Conservation (phyloP, 2,329 filamentous ascomycete species). For the Pseudonectria foliicola region DNA sequence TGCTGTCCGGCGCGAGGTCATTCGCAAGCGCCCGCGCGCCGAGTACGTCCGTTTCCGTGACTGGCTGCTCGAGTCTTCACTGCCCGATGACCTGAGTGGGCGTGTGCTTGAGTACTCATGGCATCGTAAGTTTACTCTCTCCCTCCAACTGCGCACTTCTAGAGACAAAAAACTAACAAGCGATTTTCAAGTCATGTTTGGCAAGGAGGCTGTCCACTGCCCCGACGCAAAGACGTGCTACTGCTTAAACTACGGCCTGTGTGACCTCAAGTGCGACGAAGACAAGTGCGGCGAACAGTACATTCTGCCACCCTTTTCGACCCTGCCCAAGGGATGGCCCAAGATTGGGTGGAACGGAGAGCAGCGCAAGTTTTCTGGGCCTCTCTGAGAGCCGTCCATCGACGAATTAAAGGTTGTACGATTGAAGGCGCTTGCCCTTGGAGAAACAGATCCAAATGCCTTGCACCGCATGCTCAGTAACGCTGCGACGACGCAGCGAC, state of each 20-base stretch:
- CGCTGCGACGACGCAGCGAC: too few relatives aligned
- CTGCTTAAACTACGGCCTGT: conserved; percentile 59
- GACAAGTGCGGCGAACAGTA: conserved; percentile 51
- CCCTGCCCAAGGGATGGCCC: conserved; percentile 57
- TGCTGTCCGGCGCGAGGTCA: conserved; percentile 47
- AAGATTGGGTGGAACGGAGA: conserved; percentile 21
- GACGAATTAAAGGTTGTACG: background rate
- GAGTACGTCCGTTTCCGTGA: conserved; percentile 51
- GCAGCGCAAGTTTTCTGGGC: conserved; percentile 19
- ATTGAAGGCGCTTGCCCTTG: background rate
- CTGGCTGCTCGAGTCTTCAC: conserved; percentile 51
- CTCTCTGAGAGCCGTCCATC: conserved; percentile 10
- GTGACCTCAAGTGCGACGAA: conserved; percentile 35
- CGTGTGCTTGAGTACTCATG: conserved; percentile 59
- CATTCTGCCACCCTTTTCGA: conserved; percentile 48
- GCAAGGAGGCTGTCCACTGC: conserved; percentile 51
- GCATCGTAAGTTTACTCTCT: conserved; percentile 45
- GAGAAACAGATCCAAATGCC: too few relatives aligned
- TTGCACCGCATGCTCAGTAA: too few relatives aligned
- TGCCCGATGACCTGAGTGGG: conserved; percentile 49
- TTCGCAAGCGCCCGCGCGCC: conserved; percentile 38
- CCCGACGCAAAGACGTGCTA: conserved; percentile 56
- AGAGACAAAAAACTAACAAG: conserved; percentile 8
- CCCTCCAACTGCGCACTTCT: background rate
- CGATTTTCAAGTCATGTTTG: conserved; percentile 45